A percentile compares a stretch with the other conserved stretches of the same genome.
These are phyloP conservation scores for Sphenostylis stenocarpa DNA, from an alignment of 306 rosid species.

Conservation along the genomic window DNA sequence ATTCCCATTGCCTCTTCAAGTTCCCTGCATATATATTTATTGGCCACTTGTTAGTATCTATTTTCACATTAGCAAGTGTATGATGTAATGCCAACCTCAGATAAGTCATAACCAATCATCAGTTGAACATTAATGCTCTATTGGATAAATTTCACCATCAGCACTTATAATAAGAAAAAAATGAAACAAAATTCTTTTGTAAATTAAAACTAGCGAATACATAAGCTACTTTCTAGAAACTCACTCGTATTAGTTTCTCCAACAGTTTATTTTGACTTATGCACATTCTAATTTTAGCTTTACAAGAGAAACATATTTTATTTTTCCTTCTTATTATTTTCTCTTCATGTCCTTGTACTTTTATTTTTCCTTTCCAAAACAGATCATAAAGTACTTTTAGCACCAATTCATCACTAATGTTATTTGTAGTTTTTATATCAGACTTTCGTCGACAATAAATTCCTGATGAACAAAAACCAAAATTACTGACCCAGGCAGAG, in stretches of 20 bases:
- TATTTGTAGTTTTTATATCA: neutral
- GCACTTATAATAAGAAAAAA: neutral
- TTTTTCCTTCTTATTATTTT: neutral
- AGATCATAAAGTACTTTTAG: conserved; percentile 3
- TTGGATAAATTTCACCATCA: neutral
- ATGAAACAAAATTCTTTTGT: neutral
- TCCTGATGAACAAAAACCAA: conserved; percentile 13
- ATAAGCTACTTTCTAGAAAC: neutral
- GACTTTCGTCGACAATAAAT: conserved; percentile 11
- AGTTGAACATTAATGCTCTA: neutral
- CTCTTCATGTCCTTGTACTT: neutral
- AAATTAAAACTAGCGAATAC: neutral
- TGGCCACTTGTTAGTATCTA: conserved; percentile 19
- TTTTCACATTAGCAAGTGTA: conserved; percentile 22
- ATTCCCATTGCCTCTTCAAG: conserved; percentile 46
- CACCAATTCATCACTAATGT: neutral
- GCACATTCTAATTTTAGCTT: neutral
- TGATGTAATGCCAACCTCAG: conserved; percentile 14
- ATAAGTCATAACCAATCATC: neutral
- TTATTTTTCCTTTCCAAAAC: neutral
- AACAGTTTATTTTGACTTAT: neutral
- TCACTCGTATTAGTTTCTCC: neutral
- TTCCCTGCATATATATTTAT: conserved; percentile 51
- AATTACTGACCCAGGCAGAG: conserved; percentile 49
- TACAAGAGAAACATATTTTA: neutral